Conservation (phyloP, 768 basidiomycete species). For the Saitozyma sp. region DNA sequence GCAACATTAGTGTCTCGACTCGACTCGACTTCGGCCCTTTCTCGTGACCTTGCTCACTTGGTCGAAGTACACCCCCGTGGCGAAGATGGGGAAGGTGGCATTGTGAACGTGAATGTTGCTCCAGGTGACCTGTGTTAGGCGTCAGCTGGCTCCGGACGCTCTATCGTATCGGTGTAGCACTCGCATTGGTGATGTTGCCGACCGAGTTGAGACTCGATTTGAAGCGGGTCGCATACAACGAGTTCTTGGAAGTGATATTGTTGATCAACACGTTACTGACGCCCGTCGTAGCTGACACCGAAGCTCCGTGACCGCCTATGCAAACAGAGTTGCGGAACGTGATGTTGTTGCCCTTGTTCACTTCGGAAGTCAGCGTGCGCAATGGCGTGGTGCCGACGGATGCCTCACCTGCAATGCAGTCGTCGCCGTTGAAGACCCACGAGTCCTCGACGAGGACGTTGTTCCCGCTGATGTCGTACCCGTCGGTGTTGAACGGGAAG, state of each 20-base stretch:
- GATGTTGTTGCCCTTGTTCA: constrained; percentile 17
- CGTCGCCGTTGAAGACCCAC: constrained; percentile 63
- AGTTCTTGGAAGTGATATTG: constrained; percentile 17
- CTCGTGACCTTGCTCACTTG: constrained; percentile 1
- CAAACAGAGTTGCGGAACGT: constrained; percentile 19
- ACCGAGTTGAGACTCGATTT: constrained; percentile 21
- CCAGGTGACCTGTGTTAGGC: constrained; percentile 12
- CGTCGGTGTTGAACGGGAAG: constrained; percentile 49
- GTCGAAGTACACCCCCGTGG: constrained; percentile 23
- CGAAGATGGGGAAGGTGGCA: constrained; percentile 28
- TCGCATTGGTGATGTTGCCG: constrained; percentile 22
- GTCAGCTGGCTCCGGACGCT: not conserved
- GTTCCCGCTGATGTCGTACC: constrained; percentile 61
- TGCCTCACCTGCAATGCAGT: constrained; percentile 59
- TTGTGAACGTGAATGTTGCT: constrained; percentile 23
- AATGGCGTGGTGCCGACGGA: too few relatives aligned
- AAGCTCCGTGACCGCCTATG: constrained; percentile 23
- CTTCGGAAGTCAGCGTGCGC: too few relatives aligned
- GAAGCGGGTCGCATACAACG: constrained; percentile 23
- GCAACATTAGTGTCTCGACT: not conserved
- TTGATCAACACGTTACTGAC: constrained; percentile 22
- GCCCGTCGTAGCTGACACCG: constrained; percentile 15
- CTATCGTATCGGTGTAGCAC: not conserved
- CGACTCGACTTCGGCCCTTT: not conserved
- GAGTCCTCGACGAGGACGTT: constrained; percentile 65